Conservation (phyloP, 2,329 filamentous ascomycete genomes). For the Paracamarosporium sp. region DNA sequence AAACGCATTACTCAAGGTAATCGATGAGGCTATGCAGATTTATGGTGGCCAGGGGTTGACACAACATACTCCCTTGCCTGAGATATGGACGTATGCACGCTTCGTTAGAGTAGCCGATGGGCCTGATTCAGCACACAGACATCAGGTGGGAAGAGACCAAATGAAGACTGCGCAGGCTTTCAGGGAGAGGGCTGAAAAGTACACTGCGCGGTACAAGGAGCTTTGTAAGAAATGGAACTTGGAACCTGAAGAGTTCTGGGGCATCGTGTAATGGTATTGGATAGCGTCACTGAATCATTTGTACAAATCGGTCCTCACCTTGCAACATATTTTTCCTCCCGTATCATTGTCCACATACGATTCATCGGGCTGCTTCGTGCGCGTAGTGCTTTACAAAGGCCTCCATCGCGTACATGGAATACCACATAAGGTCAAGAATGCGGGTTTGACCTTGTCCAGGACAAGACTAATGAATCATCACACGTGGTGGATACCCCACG, state of each 20-base stretch:
- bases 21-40: conserved; percentile 54
- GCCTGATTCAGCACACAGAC: conserved; percentile 50
- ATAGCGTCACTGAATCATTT: background rate
- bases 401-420: background rate
- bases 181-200: conserved; percentile 42
- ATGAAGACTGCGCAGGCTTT: conserved; percentile 49
- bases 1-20: conserved; percentile 47
- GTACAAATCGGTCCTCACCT: background rate
- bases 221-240: conserved; percentile 43
- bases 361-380: too few species aligned
- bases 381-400: background rate
- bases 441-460: background rate
- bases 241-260: conserved; percentile 38
- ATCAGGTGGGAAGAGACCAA: conserved; percentile 52
- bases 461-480: conserved; percentile 8
- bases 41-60: conserved; percentile 52
- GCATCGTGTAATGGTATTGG: conserved; percentile 26
- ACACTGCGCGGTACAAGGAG: conserved; percentile 43
- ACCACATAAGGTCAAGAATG: background rate
- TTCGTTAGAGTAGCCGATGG: conserved; percentile 53
- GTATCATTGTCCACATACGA: too few species aligned
- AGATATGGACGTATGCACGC: conserved; percentile 53
- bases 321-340: too few species aligned
- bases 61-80: conserved; percentile 51
- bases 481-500: conserved; percentile 15